Base-by-base conservation (phyloP, 257 asterid species). In the Solanum tarijense region DNA sequence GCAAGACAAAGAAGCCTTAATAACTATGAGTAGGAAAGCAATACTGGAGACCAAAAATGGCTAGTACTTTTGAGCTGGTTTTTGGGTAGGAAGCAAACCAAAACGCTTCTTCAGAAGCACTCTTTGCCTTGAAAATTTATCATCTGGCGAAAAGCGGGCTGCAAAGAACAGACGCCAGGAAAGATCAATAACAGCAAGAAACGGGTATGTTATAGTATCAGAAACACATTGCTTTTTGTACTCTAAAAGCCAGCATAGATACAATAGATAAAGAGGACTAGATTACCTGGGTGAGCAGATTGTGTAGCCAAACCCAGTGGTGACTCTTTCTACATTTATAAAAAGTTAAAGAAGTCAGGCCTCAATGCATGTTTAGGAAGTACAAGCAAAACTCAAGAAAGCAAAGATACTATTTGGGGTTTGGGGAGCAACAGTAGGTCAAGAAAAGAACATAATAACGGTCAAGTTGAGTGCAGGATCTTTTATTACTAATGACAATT, bases 61-160 rank as follows among this genome's bases (percentile, higher is more conserved):
- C 29, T 82, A 96, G 89, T 95, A 96, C 91, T 96, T 94, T 48
- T 83, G 95, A 74, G 95, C 93, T 41, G 96, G 89, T 35, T 92
- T 93, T 89, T 96, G 98, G 20, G 98, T 96, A 23, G 98, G 98
- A 69, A 96, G 94, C 94, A 96, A 90, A 48, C 98, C 98, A 71
- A 96, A 96, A 6, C 98, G 95, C 93, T 96, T 96, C 91, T 96
- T 96, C 86, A 96, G 88, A 38, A 93, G 94, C 87, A 96, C 91
- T 87, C 98, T 94, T 93, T 96, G 98, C 92, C 98, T 96, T 1
- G 96, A 90, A 92, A 83, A 93, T 87, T 96, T 96, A 74, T 96
- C 98, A 87, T 96, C 98, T 0, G 98, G 98, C 0, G 98, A 96
- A 88, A 96, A 96, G 12, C 98, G 98, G 73, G 98, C 98, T 96